Conservation (phyloP, 1,139 yeast genomes). For the Saccharomyces hybrid region DNA sequence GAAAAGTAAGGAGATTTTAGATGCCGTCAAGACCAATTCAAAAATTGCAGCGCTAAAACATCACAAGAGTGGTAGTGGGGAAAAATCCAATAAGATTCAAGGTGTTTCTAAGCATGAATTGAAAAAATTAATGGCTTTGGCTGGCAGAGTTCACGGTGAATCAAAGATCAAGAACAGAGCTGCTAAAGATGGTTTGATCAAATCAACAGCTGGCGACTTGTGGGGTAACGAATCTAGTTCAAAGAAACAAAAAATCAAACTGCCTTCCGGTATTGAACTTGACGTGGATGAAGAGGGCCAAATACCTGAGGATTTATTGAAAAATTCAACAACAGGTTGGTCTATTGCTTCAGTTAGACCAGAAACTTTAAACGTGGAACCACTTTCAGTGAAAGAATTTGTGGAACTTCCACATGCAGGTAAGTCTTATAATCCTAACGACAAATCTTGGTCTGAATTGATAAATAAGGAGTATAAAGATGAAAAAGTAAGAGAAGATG, state of each 20-base stretch:
- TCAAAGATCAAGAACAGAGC: slow-evolving; percentile 44
- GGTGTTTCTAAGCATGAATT: slow-evolving; percentile 65
- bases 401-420: slow-evolving; percentile 69
- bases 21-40: slow-evolving; percentile 49
- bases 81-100: slow-evolving; percentile 42
- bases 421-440: slow-evolving; percentile 85
- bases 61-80: slow-evolving; percentile 34
- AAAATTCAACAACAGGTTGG: slow-evolving; percentile 40
- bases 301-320: slow-evolving; percentile 38
- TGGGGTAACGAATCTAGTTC: slow-evolving; percentile 47
- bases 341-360: slow-evolving; percentile 51
- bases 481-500: slow-evolving; percentile 62
- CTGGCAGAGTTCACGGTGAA: slow-evolving; percentile 64
- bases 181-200: slow-evolving; percentile 56
- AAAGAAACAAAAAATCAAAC: slow-evolving; percentile 11
- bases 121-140: slow-evolving; percentile 61
- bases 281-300: slow-evolving; percentile 18
- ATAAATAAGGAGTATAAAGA: slow-evolving; percentile 57
- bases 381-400: slow-evolving; percentile 43
- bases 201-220: slow-evolving; percentile 49
- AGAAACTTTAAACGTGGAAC: slow-evolving; percentile 46
- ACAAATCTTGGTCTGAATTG: slow-evolving; percentile 73
- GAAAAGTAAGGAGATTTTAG: slow-evolving; percentile 68
- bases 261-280: slow-evolving; percentile 28
- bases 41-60: slow-evolving; percentile 63